phyloP scores from a whole-genome alignment of 2,329 filamentous ascomycete species.

The Fonsecaea pedrosoi region DNA sequence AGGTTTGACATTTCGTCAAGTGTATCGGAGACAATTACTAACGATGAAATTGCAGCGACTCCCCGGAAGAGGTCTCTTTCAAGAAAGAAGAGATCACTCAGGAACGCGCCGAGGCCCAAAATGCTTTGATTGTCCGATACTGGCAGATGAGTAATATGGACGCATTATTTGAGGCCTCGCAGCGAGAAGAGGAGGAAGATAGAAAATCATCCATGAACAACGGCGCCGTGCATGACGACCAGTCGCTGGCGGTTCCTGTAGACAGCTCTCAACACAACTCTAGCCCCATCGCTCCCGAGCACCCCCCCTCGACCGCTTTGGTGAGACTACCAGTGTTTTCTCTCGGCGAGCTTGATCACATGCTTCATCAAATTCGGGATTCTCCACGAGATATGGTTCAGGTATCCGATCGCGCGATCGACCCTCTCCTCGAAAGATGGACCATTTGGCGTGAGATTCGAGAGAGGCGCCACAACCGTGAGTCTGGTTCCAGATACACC shows the following conservation, averaged over 20 bases:
- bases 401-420: constrained; percentile 46
- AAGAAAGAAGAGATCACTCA: constrained; percentile 47
- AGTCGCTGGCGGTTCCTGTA: constrained; percentile 23
- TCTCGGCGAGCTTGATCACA: constrained; percentile 46
- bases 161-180: constrained; percentile 47
- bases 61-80: constrained; percentile 34
- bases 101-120: constrained; percentile 52
- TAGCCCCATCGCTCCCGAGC: constrained; percentile 28
- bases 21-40: not conserved
- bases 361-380: constrained; percentile 44
- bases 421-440: constrained; percentile 45
- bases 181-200: constrained; percentile 45
- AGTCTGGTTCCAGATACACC: constrained; percentile 28
- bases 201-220: constrained; percentile 37
- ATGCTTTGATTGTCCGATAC: constrained; percentile 53
- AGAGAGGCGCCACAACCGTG: constrained; percentile 33
- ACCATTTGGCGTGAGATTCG: constrained; percentile 39
- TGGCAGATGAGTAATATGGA: constrained; percentile 50
- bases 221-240: constrained; percentile 31
- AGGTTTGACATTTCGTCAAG: constrained; percentile 32
- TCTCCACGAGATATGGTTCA: constrained; percentile 50
- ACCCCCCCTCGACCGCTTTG: constrained; percentile 35
- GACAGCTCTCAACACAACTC: constrained; percentile 15
- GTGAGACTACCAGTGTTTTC: constrained; percentile 43
- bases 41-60: constrained; percentile 30